Base-by-base conservation (phyloP, 1,139 yeast genomes). In the Magnusiomyces sp. region DNA sequence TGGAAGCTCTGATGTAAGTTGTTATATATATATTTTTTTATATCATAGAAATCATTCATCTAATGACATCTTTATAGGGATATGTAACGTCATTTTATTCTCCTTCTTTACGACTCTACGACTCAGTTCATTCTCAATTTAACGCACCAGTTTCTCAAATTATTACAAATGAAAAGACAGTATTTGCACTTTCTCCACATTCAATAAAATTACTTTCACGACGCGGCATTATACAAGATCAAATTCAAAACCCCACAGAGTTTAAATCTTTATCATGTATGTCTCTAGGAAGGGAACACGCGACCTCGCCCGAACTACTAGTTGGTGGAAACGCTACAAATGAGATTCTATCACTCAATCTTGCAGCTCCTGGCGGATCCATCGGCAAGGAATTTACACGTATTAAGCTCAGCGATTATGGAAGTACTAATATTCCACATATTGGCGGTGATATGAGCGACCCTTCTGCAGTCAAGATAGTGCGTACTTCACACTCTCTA, bases 1-100 rank as follows among this genome's bases (percentile, higher is more conserved):
- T 3, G 96, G 95, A n/a, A 92, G 85, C 62, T 69, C 74, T 10
- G 65, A 63, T 37, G 64, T 58, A 75, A 75, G 10, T 65, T 59
- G 53, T 27, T 7, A n/a, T 5, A 16, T 13, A 55, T 72, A 3
- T 60, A 67, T 7, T 68, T 72, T 19, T 68, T 63, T 52, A 62
- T 71, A 4, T 66, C 66, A 47, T 52, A 60, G 2, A 62, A 67
- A 29, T 45, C 6, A 27, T 16, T 29, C 5, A 6, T 37, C 34
- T 40, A 23, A 19, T 27, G 3, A n/a, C n/a, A 2, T 23, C 17
- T 11, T 14, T 31, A 10, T 11, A 51, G 58, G 83, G 83, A 7
- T 66, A 69, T 48, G 63, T 77, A 13, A 68, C 76, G 0, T 74
- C 81, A 0, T 76, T 70, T 55, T 71, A 71, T 51, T 72, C 71